phyloP scores from a whole-genome alignment of 257 asterid species.

The Galeopsis tetrahit region DNA sequence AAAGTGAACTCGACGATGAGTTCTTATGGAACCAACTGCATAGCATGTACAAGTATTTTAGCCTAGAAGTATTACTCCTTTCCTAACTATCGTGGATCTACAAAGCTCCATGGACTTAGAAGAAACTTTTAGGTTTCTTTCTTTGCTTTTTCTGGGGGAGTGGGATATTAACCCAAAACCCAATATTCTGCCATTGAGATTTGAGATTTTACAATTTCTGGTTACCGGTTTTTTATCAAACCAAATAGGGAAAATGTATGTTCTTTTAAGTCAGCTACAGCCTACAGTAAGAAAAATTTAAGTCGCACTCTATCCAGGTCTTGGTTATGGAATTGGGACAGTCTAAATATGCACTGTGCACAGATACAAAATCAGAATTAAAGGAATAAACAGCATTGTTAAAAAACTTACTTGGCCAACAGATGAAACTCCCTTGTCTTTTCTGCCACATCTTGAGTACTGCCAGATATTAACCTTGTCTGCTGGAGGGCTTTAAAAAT shows the following conservation, averaged over 20 bases:
- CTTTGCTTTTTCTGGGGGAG: neutral
- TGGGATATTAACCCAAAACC: neutral
- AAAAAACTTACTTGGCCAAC: constrained; percentile 83
- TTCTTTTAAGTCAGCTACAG: constrained; percentile 8
- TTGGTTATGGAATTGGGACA: constrained; percentile 24
- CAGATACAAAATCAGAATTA: constrained; percentile 13
- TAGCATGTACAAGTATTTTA: too few relatives aligned
- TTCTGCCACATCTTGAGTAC: constrained; percentile 97
- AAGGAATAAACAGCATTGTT: constrained; percentile 15
- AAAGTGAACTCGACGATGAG: too few relatives aligned
- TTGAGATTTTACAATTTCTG: constrained; percentile 12
- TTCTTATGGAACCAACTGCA: too few relatives aligned
- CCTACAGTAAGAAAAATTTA: constrained; percentile 7
- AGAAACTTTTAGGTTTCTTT: neutral
- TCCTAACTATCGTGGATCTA: neutral
- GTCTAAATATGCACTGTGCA: neutral
- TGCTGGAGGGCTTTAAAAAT: constrained; percentile 79
- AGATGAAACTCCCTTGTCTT: constrained; percentile 98
- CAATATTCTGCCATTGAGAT: neutral
- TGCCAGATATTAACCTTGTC: constrained; percentile 76
- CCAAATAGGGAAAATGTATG: constrained; percentile 3
- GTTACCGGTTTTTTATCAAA: neutral
- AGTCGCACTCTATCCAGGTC: constrained; percentile 3
- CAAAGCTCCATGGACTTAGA: neutral
- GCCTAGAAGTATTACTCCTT: constrained; percentile 11